A percentile compares a stretch with the other conserved stretches of the same genome.
phyloP scores from a whole-genome alignment of 441 rosid species.

The Isatis lusitanica region DNA sequence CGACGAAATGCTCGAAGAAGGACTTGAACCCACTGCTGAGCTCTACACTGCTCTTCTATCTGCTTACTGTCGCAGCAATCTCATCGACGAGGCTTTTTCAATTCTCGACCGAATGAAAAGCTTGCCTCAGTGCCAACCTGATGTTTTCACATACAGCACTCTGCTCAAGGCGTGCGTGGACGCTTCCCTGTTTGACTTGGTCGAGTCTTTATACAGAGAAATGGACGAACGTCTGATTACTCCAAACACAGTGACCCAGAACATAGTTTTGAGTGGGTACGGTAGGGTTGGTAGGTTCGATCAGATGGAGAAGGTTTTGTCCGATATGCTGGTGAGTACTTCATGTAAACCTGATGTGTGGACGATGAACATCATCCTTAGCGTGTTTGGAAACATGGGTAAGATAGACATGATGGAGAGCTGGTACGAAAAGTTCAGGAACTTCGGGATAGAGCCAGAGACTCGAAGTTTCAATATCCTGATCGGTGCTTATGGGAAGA shows the following conservation, averaged over 20 bases:
- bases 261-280: conserved; percentile 78
- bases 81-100: conserved; percentile 66
- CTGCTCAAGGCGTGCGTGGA: conserved; percentile 78
- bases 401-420: conserved; percentile 83
- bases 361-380: conserved; percentile 85
- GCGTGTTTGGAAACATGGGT: conserved; percentile 85
- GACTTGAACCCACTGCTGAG: conserved; percentile 62
- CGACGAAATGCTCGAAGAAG: conserved; percentile 75
- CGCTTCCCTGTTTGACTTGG: conserved; percentile 59
- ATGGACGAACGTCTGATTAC: conserved; percentile 67
- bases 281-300: conserved; percentile 75
- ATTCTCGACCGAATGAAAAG: conserved; percentile 63
- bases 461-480: conserved; percentile 83
- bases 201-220: conserved; percentile 64
- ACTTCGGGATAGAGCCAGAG: conserved; percentile 83
- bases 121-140: conserved; percentile 77
- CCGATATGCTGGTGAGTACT: conserved; percentile 69
- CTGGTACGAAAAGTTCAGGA: conserved; percentile 89
- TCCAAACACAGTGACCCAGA: conserved; percentile 87
- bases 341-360: conserved; percentile 84
- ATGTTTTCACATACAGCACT: conserved; percentile 74
- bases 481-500: conserved; percentile 91
- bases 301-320: conserved; percentile 81
- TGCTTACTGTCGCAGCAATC: conserved; percentile 66
- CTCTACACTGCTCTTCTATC: conserved; percentile 85